phyloP scores from a whole-genome alignment of 2,329 filamentous ascomycete genomes.

The Fusarium tanahbumbuense region DNA sequence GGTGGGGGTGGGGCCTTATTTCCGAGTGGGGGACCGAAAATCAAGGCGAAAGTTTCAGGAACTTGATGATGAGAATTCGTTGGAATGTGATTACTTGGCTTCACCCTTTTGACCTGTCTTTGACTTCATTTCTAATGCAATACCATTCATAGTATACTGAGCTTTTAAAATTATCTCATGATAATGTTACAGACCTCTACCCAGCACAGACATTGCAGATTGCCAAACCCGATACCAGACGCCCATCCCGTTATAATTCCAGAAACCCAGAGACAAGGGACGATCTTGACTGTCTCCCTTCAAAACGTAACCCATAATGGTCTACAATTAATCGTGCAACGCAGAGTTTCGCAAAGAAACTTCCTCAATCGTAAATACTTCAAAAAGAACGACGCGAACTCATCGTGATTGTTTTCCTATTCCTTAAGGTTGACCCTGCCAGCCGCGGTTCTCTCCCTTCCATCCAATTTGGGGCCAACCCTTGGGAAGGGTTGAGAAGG shows the following conservation, averaged over 20 bases:
- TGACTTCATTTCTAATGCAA: neutral
- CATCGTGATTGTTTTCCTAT: neutral
- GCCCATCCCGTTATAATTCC: constrained; percentile 33
- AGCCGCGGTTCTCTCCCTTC: constrained; percentile 45
- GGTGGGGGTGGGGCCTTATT: constrained; percentile 39
- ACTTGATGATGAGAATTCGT: neutral
- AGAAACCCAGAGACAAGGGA: constrained; percentile 27
- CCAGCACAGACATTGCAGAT: constrained; percentile 36
- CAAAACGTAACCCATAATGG: constrained; percentile 8
- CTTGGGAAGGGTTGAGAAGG: constrained; percentile 65
- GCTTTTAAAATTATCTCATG: constrained; percentile 14
- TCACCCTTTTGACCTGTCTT: neutral
- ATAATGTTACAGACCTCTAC: constrained; percentile 35
- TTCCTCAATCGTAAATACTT: constrained; percentile 25
- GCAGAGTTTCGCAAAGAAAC: constrained; percentile 12
- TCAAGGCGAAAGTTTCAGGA: neutral
- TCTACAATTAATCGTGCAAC: constrained; percentile 5
- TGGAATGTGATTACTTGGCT: constrained; percentile 24
- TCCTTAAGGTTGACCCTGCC: constrained; percentile 42
- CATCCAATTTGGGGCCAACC: constrained; percentile 66
- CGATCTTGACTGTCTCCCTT: neutral
- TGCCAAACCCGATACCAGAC: constrained; percentile 39
- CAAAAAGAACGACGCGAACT: neutral
- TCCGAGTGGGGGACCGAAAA: constrained; percentile 35
- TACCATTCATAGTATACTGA: neutral